Conservation (phyloP, 768 basidiomycete genomes). For the Gloeophyllum trabeum region DNA sequence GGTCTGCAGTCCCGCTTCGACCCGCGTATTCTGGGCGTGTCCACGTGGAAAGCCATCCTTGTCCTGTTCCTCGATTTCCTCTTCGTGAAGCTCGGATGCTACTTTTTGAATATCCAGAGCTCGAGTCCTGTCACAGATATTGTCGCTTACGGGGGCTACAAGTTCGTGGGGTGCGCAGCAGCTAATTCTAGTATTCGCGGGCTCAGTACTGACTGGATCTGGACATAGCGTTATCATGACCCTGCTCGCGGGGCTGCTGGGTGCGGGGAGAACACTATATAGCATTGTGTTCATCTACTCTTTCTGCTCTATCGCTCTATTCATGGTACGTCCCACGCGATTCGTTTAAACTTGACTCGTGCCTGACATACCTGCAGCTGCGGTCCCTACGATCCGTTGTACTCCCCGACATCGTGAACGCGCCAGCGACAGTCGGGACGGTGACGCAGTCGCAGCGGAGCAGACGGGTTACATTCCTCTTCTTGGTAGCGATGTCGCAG, state of each 20-base stretch:
- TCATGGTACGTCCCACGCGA: constrained; percentile 50
- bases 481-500: constrained; percentile 76
- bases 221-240: constrained; percentile 69
- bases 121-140: constrained; percentile 66
- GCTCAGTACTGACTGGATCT: neutral
- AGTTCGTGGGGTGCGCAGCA: constrained; percentile 79
- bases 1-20: constrained; percentile 79
- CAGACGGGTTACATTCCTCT: constrained; percentile 82
- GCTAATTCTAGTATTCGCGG: too few relatives aligned
- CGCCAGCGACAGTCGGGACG: constrained; percentile 20
- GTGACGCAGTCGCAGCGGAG: constrained; percentile 53
- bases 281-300: constrained; percentile 70
- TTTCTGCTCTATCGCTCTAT: constrained; percentile 86
- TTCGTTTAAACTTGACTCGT: neutral
- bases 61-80: constrained; percentile 85
- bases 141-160: constrained; percentile 91
- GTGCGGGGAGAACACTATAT: constrained; percentile 51
- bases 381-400: constrained; percentile 89
- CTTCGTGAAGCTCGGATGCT: constrained; percentile 86
- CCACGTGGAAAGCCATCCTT: constrained; percentile 72
- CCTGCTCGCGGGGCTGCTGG: constrained; percentile 60
- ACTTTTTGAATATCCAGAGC: constrained; percentile 80
- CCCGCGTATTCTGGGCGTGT: constrained; percentile 81
- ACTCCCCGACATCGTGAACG: constrained; percentile 61
- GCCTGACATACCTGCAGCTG: constrained; percentile 40